These are phyloP conservation scores for Gaeumannomyces tritici DNA, from an alignment of 2,329 filamentous ascomycete species.

Conservation along the genomic window DNA sequence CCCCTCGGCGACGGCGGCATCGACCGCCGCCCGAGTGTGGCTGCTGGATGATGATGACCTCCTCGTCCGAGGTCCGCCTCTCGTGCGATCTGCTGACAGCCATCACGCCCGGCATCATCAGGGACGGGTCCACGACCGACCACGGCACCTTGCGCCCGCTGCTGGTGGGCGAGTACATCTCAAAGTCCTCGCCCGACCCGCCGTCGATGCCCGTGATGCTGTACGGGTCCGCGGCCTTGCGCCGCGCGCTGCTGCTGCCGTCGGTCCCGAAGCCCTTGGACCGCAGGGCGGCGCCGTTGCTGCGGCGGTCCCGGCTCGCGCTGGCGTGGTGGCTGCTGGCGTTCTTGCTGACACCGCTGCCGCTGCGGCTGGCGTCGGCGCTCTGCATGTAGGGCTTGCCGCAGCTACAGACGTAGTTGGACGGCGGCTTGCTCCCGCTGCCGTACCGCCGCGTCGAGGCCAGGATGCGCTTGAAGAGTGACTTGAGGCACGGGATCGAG, in stretches of 20 bases:
- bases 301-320: not conserved
- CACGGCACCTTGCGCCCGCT: not conserved
- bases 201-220: not conserved
- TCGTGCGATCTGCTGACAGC: not conserved
- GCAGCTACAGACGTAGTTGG: not conserved
- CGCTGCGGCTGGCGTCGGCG: too few species aligned
- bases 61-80: not conserved
- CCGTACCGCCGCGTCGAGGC: not conserved
- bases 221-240: not conserved
- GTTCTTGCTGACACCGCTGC: not conserved
- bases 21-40: not conserved
- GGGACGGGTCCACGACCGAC: too few species aligned
- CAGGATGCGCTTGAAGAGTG: slow-evolving; percentile 11
- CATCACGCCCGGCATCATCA: not conserved
- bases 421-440: not conserved
- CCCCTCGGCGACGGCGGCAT: too few species aligned
- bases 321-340: too few species aligned
- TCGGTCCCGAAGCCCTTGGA: not conserved
- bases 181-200: not conserved
- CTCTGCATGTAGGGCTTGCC: not conserved
- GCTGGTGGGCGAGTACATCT: not conserved
- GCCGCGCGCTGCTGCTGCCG: too few species aligned
- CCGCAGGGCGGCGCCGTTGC: not conserved
- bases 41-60: not conserved
- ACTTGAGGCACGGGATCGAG: slow-evolving; percentile 16